A percentile compares a stretch with the other conserved stretches of the same genome.
Evolutionary conservation across 2,329 filamentous ascomycete genomes (phyloP).

Genomic region (Penicillium sp.): DNA sequence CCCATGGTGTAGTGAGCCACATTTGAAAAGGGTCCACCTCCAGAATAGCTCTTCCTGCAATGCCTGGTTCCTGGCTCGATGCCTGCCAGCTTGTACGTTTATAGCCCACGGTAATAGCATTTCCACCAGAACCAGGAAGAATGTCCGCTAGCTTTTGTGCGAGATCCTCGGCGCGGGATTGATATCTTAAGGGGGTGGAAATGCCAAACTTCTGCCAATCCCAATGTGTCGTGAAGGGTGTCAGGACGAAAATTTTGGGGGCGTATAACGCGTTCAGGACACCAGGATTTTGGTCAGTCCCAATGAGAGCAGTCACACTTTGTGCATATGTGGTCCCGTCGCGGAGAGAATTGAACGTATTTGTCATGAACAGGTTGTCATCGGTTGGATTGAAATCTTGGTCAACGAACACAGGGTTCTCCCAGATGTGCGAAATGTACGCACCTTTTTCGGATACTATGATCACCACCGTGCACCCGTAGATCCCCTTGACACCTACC

Average conservation of each 20-base stretch:
- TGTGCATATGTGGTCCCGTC: not conserved
- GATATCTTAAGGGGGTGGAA: slow-evolving; percentile 1
- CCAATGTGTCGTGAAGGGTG: not conserved
- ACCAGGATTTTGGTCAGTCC: not conserved
- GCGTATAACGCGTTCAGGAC: slow-evolving; percentile 2
- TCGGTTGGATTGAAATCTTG: not conserved
- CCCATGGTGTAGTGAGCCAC: not conserved
- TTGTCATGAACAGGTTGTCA: not conserved
- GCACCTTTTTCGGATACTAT: slow-evolving; percentile 3
- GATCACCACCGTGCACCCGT: not conserved
- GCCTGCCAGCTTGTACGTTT: not conserved
- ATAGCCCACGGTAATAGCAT: not conserved
- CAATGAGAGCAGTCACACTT: not conserved
- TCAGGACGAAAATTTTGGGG: slow-evolving; percentile 2
- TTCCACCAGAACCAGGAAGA: not conserved
- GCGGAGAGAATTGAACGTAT: not conserved
- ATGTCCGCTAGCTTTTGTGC: not conserved
- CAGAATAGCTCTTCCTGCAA: slow-evolving; percentile 3
- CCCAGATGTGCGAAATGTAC: slow-evolving; percentile 3
- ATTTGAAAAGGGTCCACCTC: not conserved
- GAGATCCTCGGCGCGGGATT: not conserved
- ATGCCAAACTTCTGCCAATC: not conserved
- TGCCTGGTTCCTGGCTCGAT: slow-evolving; percentile 1
- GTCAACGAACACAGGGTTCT: not conserved
- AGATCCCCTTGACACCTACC: not conserved